These are phyloP conservation scores for Leccinum truebloodii DNA, from an alignment of 768 basidiomycete genomes.

Conservation along the genomic window DNA sequence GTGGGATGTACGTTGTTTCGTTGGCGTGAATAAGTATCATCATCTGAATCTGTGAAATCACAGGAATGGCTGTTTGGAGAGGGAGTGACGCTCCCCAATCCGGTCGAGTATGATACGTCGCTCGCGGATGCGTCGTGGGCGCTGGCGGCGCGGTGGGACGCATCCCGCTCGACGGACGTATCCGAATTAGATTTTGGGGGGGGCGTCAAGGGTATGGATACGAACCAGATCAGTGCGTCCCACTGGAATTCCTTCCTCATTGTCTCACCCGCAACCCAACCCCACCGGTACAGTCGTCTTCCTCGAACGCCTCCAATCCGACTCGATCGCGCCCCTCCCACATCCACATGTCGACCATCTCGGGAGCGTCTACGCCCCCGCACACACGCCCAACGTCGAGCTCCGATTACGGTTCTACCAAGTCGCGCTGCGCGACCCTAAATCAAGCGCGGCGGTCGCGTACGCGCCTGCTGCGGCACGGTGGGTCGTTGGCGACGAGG, in stretches of 20 bases:
- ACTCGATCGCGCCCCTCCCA: conserved; percentile 55
- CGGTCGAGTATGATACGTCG: conserved; percentile 72
- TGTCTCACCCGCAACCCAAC: too few relatives aligned
- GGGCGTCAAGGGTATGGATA: conserved; percentile 66
- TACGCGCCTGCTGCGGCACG: too few relatives aligned
- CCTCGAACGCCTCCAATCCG: conserved; percentile 70
- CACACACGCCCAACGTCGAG: conserved; percentile 65
- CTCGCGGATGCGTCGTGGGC: conserved; percentile 69
- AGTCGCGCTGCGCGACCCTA: conserved; percentile 35
- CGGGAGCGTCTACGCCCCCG: conserved; percentile 49
- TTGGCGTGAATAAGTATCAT: background rate
- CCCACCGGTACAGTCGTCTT: conserved; percentile 62
- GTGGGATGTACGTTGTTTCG: conserved; percentile 64
- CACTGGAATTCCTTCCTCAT: too few relatives aligned
- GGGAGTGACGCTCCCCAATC: conserved; percentile 69
- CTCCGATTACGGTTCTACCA: conserved; percentile 46
- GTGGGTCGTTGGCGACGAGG: too few relatives aligned
- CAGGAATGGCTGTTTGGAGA: conserved; percentile 85
- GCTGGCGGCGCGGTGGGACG: conserved; percentile 76
- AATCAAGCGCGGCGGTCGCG: conserved; percentile 33
- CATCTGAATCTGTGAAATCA: background rate
- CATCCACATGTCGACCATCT: conserved; percentile 58
- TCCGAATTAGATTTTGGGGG: conserved; percentile 53
- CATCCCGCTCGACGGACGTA: conserved; percentile 51
- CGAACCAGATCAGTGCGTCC: conserved; percentile 72